Conservation (phyloP, 225 moss, liverwort and hornwort species). For the Bryoerythrophyllum caledonicum region DNA sequence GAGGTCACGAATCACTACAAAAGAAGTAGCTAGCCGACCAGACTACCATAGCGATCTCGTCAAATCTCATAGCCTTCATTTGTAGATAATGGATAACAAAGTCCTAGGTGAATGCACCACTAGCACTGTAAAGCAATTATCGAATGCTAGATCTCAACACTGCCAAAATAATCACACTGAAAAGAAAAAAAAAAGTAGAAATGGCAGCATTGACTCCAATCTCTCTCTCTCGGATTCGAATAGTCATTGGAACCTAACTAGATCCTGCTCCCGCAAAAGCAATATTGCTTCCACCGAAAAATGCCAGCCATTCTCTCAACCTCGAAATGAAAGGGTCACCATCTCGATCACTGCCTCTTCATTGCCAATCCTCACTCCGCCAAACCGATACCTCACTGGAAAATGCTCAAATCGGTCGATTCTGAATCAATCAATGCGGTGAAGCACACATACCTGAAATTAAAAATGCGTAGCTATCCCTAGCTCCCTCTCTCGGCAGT, state of each 20-base stretch:
- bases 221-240: neutral
- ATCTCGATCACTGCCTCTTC: slow-evolving; percentile 11
- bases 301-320: neutral
- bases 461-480: too few species aligned
- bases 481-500: too few species aligned
- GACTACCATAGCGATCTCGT: neutral
- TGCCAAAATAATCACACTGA: neutral
- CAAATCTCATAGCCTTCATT: slow-evolving; percentile 1
- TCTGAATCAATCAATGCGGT: too few species aligned
- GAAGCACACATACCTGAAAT: too few species aligned
- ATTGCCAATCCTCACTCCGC: too few species aligned
- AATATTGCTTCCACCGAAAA: slow-evolving; percentile 15
- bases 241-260: neutral
- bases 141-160: slow-evolving; percentile 28
- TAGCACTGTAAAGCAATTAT: neutral
- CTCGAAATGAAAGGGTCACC: neutral
- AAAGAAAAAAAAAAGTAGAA: neutral
- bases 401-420: too few species aligned
- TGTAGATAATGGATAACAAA: slow-evolving; percentile 6
- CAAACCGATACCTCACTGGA: too few species aligned
- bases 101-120: neutral
- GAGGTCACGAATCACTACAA: neutral
- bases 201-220: slow-evolving; percentile 11
- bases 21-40: slow-evolving; percentile 7
- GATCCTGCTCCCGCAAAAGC: neutral